Evolutionary conservation across 176 grass and related monocot species (phyloP), one percentile per base, ranked within the genome.

Genomic region (Eleusine indica): DNA sequence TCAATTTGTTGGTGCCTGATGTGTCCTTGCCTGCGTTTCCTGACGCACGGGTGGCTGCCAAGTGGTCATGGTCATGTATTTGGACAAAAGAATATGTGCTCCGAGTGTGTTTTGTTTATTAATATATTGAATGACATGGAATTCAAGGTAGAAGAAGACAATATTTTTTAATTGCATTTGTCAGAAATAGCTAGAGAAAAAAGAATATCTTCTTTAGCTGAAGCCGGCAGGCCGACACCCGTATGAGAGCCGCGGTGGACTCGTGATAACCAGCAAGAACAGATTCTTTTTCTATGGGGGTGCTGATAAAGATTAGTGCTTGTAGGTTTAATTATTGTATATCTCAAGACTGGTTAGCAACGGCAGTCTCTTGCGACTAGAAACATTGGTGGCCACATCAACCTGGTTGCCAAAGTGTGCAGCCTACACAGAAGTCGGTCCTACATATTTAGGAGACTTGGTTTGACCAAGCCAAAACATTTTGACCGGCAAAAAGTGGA

Each of bases 1-100:
- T 86, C 87, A 19, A 77, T 89, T 82, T 86, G 35, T 58, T 66
- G 35, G 62, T 86, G 72, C 66, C 16, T 76, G 87, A 85, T 64
- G 78, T 28, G 83, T 52, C 66, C 25, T 16, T 68, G 15, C 73
- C 22, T 53, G 64, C 71, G 42, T 76, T 85, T 71, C 81, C 77
- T 64, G 65, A 15, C 78, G 77, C 77, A 77, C 44, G 53, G 47
- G 48, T 76, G 73, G 40, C 78, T 52, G 63, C 64, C 72, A 69
- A 82, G 85, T 41, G 77, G 68, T 74, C 75, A 16, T 38, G 58
- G 37, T 79, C 86, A 10, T 60, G 42, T 53, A 42, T 66, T 76
- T 86, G 77, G 84, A 80, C 77, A 42, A 13, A 16, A 49, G 35
- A 71, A 47, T 76, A 53, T 16, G 16, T 41, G 19, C 54, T 3